Evolutionary conservation across 1,284 basidiomycete genomes (phyloP), one percentile per base, ranked within the genome.

Genomic region (Cryptococcus sp.): DNA sequence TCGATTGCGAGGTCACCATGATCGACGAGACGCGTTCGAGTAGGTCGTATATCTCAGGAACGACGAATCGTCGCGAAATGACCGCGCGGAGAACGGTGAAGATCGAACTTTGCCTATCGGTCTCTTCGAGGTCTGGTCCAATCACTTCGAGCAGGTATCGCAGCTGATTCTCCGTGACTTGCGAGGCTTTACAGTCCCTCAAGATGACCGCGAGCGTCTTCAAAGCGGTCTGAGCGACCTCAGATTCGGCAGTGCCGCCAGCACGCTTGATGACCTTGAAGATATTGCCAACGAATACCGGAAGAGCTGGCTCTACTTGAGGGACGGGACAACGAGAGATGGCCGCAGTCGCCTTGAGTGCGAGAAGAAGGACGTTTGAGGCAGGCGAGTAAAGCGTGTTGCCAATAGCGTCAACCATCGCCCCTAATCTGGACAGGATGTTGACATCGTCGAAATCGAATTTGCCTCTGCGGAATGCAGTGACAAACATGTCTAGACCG

Each of bases 1-100:
- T 78, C 13, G 91, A 91, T 77, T 99, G 95, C 67, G 86, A 93
- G 10, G 93, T 96, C 43, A 99, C 92, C 83, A 97, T 88, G 70
- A 97, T 87, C 70, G 93, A 88, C 1, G 91, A 88, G n/a, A 99
- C 88, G 63, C 88, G 88, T 64, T 93, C 91, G 94, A 99, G 98
- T 43, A 96, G 81, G 75, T 99, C 94, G 82, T 99, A 99, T 52
- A 99, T 88, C 78, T 99, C 96, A 0, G 92, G 91, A 1, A 96
- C 91, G 46, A 98, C 88, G 63, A 99, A 91, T 69, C 90, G 90
- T 35, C 94, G 87, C 4, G 88, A 82, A 19, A 99, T 88, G 66
- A 99, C 91, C 11, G 93, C 90, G n/a, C 93, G 87, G 17, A 99
- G 85, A 66, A 99, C 85, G 0, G 89, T 83, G 76, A 99, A 99